Conservation (phyloP, 305 asterid genomes). For the Euphrasia arctica region DNA sequence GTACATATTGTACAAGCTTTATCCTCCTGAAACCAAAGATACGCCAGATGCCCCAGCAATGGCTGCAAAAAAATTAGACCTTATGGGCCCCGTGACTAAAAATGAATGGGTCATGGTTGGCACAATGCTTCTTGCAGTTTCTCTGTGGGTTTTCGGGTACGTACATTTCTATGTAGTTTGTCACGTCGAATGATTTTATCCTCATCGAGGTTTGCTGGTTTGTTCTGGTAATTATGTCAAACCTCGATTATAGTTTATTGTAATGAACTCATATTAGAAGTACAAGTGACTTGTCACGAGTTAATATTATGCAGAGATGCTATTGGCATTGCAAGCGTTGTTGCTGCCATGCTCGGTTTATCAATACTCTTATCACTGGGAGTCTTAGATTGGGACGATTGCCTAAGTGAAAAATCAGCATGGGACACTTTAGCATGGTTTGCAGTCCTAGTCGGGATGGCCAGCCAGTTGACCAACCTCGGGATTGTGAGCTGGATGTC, state of each 20-base stretch:
- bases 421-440: conserved; percentile 99
- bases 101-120: conserved; percentile 92
- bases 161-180: conserved; percentile 22
- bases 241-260: no score
- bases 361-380: conserved; percentile 77
- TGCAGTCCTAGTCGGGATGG: conserved; percentile 96
- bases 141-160: conserved; percentile 91
- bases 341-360: conserved; percentile 94
- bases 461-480: conserved; percentile 78
- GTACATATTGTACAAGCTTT: conserved; percentile 71
- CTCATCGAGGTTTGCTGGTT: neutral
- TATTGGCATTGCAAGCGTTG: conserved; percentile 83
- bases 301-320: conserved; percentile 57
- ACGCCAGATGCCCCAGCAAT: conserved; percentile 95
- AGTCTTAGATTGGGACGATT: conserved; percentile 90
- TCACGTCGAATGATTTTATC: neutral
- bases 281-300: neutral
- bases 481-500: conserved; percentile 95
- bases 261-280: no score
- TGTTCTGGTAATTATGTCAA: neutral
- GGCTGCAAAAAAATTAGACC: conserved; percentile 77
- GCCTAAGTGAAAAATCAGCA: conserved; percentile 89
- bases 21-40: conserved; percentile 92
- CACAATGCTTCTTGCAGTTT: conserved; percentile 96
- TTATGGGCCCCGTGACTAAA: conserved; percentile 86